Percentiles rank a stretch among this genome's conserved stretches.
Conservation (phyloP, 441 rosid genomes). For the Jatropha podagrica region DNA sequence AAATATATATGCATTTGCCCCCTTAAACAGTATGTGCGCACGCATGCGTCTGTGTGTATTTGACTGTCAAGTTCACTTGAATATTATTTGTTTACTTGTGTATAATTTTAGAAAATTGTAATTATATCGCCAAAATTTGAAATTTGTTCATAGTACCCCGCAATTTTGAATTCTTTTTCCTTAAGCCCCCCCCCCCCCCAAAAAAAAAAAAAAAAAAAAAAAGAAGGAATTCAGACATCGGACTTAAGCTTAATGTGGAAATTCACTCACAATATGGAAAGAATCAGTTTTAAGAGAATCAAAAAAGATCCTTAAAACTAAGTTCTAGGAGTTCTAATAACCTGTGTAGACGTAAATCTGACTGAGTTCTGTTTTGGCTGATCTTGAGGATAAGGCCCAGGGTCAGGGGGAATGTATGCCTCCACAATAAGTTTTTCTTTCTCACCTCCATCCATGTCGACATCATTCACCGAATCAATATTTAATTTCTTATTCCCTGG, state of each 20-base stretch:
- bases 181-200: no score
- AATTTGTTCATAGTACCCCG: no score
- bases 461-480: slow-evolving; percentile 43
- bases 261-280: not conserved
- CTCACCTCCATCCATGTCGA: slow-evolving; percentile 42
- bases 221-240: not conserved
- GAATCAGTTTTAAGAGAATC: slow-evolving; percentile 12
- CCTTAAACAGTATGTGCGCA: no score
- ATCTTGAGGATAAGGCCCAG: slow-evolving; percentile 99
- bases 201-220: not conserved
- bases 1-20: no score
- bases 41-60: no score
- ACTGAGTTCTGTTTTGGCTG: slow-evolving; percentile 98
- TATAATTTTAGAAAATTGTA: no score
- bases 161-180: no score
- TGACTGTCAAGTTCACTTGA: no score
- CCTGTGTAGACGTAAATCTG: slow-evolving; percentile 96
- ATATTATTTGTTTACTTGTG: no score
- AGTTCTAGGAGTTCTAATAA: slow-evolving; percentile 27
- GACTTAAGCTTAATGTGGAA: not conserved
- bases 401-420: slow-evolving; percentile 90
- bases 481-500: slow-evolving; percentile 71
- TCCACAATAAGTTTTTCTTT: slow-evolving; percentile 85
- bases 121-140: no score
- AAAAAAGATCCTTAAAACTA: slow-evolving; percentile 16